Evolutionary conservation across 2,329 filamentous ascomycete species (phyloP).

Genomic region (Aspergillus arachidicola): DNA sequence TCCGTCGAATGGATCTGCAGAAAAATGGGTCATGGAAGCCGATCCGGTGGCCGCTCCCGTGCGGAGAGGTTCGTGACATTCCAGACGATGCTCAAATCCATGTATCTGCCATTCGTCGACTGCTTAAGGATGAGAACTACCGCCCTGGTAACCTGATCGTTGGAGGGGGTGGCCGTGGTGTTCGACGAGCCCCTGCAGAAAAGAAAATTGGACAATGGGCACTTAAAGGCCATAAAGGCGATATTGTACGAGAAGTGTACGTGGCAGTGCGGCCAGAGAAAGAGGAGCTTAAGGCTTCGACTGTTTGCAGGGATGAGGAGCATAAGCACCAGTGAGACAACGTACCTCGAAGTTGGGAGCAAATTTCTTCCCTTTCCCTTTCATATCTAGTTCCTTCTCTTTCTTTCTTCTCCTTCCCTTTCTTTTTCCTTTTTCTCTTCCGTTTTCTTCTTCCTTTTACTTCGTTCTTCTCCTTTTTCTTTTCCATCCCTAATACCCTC

Average conservation of each 20-base stretch:
- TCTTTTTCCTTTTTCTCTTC: neutral
- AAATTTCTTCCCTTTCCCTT: neutral
- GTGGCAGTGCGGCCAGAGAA: conserved; percentile 45
- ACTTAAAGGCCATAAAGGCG: conserved; percentile 64
- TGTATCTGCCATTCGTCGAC: conserved; percentile 71
- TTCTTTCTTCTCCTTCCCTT: neutral
- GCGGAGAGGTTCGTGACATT: conserved; percentile 76
- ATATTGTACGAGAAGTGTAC: conserved; percentile 71
- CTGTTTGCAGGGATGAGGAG: conserved; percentile 32
- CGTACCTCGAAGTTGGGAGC: neutral
- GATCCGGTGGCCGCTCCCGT: conserved; percentile 77
- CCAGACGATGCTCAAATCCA: conserved; percentile 71
- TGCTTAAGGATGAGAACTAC: conserved; percentile 66
- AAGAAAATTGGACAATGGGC: conserved; percentile 74
- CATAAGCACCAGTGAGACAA: conserved; percentile 1
- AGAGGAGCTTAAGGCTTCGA: conserved; percentile 28
- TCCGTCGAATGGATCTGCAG: conserved; percentile 77
- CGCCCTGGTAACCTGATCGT: conserved; percentile 79
- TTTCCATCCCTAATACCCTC: neutral
- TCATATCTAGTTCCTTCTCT: neutral
- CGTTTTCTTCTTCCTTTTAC: neutral
- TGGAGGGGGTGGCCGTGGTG: conserved; percentile 74
- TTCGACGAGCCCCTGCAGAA: conserved; percentile 61
- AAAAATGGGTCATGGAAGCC: conserved; percentile 75
- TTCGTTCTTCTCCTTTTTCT: neutral